These are phyloP conservation scores for Eucalyptus erythrocorys DNA, from an alignment of 345 rosid species.

Conservation along the genomic window DNA sequence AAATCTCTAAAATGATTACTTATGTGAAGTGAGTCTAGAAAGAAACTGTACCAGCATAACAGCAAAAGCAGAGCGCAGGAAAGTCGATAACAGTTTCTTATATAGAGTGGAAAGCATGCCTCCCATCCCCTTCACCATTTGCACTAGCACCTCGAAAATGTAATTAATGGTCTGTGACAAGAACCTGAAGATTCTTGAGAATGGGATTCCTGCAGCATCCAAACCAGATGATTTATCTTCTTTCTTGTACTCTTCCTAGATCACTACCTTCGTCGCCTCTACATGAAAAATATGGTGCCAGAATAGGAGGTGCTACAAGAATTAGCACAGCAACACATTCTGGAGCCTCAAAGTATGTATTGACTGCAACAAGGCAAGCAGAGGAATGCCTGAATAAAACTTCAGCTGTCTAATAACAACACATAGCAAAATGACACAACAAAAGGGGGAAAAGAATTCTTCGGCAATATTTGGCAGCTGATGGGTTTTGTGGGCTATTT, in stretches of 20 bases:
- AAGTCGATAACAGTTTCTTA: slow-evolving; percentile 47
- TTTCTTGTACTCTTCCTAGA: slow-evolving; percentile 1
- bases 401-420: not conserved
- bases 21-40: not conserved
- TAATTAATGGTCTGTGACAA: slow-evolving; percentile 22
- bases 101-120: slow-evolving; percentile 34
- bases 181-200: slow-evolving; percentile 13
- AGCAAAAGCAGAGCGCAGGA: slow-evolving; percentile 49
- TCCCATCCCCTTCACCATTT: slow-evolving; percentile 29
- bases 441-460: not conserved
- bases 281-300: slow-evolving; percentile 36
- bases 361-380: slow-evolving; percentile 64
- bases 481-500: not conserved
- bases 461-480: not conserved
- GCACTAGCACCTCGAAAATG: slow-evolving; percentile 14
- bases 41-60: slow-evolving; percentile 49
- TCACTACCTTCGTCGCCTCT: slow-evolving; percentile 4
- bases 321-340: slow-evolving; percentile 78
- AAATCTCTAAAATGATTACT: not conserved
- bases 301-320: slow-evolving; percentile 81
- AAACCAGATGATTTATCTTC: slow-evolving; percentile 13
- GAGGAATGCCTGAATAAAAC: slow-evolving; percentile 57
- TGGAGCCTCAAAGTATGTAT: slow-evolving; percentile 84
- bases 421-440: not conserved
- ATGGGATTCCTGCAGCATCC: slow-evolving; percentile 1